A percentile compares a stretch with the other conserved stretches of the same genome.
Evolutionary conservation across 768 basidiomycete species (phyloP).

Genomic region (Collybiopsis luxurians): DNA sequence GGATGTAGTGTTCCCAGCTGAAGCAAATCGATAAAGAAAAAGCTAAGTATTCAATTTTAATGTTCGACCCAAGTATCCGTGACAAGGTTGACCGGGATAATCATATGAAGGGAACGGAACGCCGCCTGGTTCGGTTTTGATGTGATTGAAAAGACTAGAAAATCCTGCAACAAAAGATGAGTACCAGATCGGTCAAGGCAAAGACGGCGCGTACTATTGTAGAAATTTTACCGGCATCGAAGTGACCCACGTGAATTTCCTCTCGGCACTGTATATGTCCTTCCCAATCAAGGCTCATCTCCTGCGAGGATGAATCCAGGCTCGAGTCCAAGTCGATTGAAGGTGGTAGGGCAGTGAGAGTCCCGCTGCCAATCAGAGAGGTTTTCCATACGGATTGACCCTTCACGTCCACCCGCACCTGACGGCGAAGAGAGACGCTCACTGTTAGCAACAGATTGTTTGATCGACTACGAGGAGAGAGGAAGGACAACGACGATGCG

Average conservation of each 20-base stretch:
- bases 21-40: not conserved
- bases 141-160: not conserved
- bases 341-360: not conserved
- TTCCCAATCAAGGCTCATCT: constrained; percentile 7
- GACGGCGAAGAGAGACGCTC: not conserved
- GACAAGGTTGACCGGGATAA: constrained; percentile 3
- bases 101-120: not conserved
- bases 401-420: constrained; percentile 5
- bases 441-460: not conserved
- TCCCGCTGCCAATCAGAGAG: not conserved
- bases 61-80: constrained; percentile 9
- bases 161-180: not conserved
- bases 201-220: not conserved
- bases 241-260: constrained; percentile 1
- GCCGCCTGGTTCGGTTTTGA: not conserved
- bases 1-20: not conserved
- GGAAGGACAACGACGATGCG: not conserved
- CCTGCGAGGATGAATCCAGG: not conserved
- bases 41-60: not conserved
- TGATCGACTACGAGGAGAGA: not conserved
- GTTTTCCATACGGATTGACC: constrained; percentile 2
- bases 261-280: not conserved
- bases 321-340: not conserved
- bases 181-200: not conserved
- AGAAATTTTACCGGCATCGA: constrained; percentile 4